Evolutionary conservation across 768 basidiomycete species (phyloP).

Genomic region (Dioszegia crocea): DNA sequence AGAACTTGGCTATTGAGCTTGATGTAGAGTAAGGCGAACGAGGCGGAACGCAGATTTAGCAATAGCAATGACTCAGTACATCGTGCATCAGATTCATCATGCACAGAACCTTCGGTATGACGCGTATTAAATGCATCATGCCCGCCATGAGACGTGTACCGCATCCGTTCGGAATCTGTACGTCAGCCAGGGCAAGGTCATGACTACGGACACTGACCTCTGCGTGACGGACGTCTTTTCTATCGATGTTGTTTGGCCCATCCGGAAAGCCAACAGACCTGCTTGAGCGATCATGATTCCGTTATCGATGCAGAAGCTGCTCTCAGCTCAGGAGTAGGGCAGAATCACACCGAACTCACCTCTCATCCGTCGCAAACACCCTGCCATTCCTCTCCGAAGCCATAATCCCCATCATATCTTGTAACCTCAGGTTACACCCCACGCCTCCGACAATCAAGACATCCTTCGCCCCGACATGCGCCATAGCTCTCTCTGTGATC

Average conservation of each 20-base stretch:
- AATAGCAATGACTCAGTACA: no score
- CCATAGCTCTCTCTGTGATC: constrained; percentile 98
- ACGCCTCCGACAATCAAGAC: constrained; percentile 97
- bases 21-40: not conserved
- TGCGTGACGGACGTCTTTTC: constrained; percentile 85
- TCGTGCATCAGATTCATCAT: no score
- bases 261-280: constrained; percentile 81
- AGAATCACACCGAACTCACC: not conserved
- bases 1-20: constrained; percentile 29
- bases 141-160: constrained; percentile 85
- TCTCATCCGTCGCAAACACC: constrained; percentile 91
- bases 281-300: constrained; percentile 99
- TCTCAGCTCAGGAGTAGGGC: constrained; percentile 52
- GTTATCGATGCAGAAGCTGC: constrained; percentile 88
- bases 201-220: constrained; percentile 56
- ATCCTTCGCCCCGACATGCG: constrained; percentile 92
- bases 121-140: no score
- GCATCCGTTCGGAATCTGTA: constrained; percentile 88
- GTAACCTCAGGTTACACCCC: constrained; percentile 93
- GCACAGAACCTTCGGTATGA: no score
- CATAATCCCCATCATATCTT: constrained; percentile 99
- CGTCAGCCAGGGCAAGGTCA: not conserved
- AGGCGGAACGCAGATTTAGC: no score
- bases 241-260: constrained; percentile 77
- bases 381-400: constrained; percentile 78